Conservation (phyloP, 208 protist species). For the Trypanosoma platydactyli region DNA sequence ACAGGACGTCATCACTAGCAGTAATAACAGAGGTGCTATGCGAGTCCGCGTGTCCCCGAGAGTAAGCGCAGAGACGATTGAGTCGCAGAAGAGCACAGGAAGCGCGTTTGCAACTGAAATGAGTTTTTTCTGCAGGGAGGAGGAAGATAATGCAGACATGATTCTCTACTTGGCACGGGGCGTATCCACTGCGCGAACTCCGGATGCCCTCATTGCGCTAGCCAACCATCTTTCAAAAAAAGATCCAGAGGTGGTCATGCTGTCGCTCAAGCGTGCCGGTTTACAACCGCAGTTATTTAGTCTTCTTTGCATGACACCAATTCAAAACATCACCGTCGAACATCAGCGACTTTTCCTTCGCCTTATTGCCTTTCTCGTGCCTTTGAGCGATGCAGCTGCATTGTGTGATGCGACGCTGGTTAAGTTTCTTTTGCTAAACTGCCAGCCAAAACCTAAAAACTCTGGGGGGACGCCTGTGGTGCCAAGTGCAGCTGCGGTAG, state of each 20-base stretch:
- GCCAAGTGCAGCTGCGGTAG: neutral
- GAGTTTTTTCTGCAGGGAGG: slow-evolving; percentile 56
- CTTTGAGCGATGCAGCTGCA: slow-evolving; percentile 22
- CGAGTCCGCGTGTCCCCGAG: neutral
- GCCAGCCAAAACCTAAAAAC: neutral
- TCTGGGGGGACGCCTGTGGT: neutral
- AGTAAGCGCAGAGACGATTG: neutral
- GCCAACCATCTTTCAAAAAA: slow-evolving; percentile 33
- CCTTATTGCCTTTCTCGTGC: slow-evolving; percentile 26
- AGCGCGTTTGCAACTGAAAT: slow-evolving; percentile 53
- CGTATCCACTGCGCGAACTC: slow-evolving; percentile 31
- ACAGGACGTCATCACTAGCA: neutral
- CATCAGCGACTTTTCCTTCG: slow-evolving; percentile 18
- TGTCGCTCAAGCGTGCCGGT: slow-evolving; percentile 56
- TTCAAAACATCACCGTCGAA: neutral
- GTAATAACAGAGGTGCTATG: neutral
- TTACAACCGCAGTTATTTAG: slow-evolving; percentile 38
- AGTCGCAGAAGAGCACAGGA: slow-evolving; percentile 17
- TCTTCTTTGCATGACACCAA: slow-evolving; percentile 24
- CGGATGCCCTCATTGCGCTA: slow-evolving; percentile 37
- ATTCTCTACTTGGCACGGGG: slow-evolving; percentile 58
- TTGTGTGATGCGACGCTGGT: slow-evolving; percentile 15
- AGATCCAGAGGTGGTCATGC: slow-evolving; percentile 30
- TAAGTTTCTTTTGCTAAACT: slow-evolving; percentile 12
- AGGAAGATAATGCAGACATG: slow-evolving; percentile 79